Percentiles rank a stretch among this genome's conserved stretches.
Evolutionary conservation across 495 filamentous ascomycete genomes (phyloP).

Genomic region (Paragyromitra xinjiangensis): DNA sequence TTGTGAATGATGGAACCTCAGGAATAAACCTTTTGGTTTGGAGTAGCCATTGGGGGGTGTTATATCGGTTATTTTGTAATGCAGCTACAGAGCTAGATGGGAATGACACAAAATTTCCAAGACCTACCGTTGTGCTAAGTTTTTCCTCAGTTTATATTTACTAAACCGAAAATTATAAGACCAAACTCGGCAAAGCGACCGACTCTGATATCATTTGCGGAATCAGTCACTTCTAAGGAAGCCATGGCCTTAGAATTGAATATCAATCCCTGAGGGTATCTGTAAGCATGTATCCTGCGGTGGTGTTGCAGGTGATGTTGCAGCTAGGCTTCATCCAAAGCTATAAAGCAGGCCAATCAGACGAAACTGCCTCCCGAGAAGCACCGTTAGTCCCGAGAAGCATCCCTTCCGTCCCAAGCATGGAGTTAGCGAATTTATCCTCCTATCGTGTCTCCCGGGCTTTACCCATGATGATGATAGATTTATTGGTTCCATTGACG

Average conservation of each 20-base stretch:
- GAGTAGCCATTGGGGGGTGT: too few relatives aligned
- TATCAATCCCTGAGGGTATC: not conserved
- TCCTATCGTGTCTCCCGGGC: not conserved
- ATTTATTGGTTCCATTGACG: not conserved
- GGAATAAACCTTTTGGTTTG: too few relatives aligned
- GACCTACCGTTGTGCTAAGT: too few relatives aligned
- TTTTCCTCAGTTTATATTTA: too few relatives aligned
- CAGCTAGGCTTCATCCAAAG: not conserved
- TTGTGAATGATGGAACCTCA: too few relatives aligned
- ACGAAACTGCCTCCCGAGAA: not conserved
- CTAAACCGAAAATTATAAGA: too few relatives aligned
- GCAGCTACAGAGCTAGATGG: too few relatives aligned
- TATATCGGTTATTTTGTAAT: too few relatives aligned
- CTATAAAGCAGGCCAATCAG: not conserved
- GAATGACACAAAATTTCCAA: too few relatives aligned
- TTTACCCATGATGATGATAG: not conserved
- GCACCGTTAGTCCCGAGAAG: not conserved
- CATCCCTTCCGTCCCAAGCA: not conserved
- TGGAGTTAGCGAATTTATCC: not conserved
- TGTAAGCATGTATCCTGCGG: not conserved
- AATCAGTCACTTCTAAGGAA: too few relatives aligned
- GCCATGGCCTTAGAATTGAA: not conserved
- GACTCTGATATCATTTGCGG: too few relatives aligned
- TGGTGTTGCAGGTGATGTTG: not conserved
- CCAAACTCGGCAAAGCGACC: too few relatives aligned